These are phyloP conservation scores for Salix suchowensis DNA, from an alignment of 345 rosid genomes.

Conservation along the genomic window DNA sequence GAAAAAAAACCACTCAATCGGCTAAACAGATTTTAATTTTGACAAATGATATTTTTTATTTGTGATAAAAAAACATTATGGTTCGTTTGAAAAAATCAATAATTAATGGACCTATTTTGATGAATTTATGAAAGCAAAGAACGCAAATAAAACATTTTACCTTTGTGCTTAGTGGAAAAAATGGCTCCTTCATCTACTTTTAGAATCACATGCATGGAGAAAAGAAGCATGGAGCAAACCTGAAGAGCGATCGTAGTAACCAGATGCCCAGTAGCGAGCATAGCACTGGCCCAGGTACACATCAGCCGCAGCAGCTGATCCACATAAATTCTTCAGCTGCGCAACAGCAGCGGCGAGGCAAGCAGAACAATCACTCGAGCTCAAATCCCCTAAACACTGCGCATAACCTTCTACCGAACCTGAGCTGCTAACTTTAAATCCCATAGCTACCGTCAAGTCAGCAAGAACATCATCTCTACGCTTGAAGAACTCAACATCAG, in stretches of 20 bases:
- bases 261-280: constrained; percentile 86
- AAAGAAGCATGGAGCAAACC: constrained; percentile 31
- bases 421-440: constrained; percentile 72
- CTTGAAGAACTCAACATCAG: constrained; percentile 56
- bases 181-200: background rate
- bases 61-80: too few relatives aligned
- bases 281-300: constrained; percentile 80
- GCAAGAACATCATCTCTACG: constrained; percentile 76
- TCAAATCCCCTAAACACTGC: constrained; percentile 85
- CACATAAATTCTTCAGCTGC: constrained; percentile 60
- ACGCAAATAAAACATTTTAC: too few relatives aligned
- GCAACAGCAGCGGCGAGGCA: constrained; percentile 63
- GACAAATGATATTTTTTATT: too few relatives aligned
- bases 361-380: constrained; percentile 49
- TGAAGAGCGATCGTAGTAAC: constrained; percentile 59
- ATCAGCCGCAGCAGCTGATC: constrained; percentile 79
- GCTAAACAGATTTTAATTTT: too few relatives aligned
- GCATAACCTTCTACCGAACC: constrained; percentile 78
- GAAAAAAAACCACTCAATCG: too few relatives aligned
- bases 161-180: too few relatives aligned
- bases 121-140: too few relatives aligned
- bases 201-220: background rate
- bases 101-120: too few relatives aligned
- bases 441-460: constrained; percentile 50
- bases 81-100: too few relatives aligned